Evolutionary conservation across 257 asterid genomes (phyloP).

Genomic region (Solanum peruvianum): DNA sequence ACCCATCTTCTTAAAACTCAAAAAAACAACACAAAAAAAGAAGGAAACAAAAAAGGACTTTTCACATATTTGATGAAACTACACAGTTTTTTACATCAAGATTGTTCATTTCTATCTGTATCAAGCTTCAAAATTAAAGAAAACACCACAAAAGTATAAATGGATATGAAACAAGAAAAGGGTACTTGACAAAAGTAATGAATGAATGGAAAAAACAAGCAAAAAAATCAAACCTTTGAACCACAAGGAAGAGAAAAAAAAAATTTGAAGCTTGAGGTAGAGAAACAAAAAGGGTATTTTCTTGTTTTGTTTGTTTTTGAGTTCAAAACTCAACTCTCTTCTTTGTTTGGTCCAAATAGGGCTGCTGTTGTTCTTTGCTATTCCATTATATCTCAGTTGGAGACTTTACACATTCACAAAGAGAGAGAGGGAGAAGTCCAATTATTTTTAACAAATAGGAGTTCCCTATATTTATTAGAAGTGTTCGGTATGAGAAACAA

Average conservation of each 20-base stretch:
- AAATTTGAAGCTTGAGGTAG: not conserved
- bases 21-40: not conserved
- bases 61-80: not conserved
- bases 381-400: not conserved
- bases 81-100: not conserved
- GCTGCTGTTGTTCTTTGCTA: not conserved
- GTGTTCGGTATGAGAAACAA: accelerated
- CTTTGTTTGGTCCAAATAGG: not conserved
- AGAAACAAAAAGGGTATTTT: not conserved
- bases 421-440: not conserved
- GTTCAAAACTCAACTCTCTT: not conserved
- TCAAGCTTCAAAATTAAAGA: not conserved
- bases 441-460: not conserved
- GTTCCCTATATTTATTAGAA: not conserved
- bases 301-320: not conserved
- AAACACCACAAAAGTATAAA: not conserved
- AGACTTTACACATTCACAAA: not conserved
- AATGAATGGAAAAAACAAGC: not conserved
- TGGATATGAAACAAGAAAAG: not conserved
- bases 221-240: not conserved
- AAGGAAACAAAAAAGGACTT: not conserved
- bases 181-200: not conserved
- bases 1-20: constrained; percentile 19
- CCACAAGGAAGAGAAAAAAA: not conserved
- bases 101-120: not conserved